Conservation (phyloP, 345 rosid species). For the Populus deltoides region DNA sequence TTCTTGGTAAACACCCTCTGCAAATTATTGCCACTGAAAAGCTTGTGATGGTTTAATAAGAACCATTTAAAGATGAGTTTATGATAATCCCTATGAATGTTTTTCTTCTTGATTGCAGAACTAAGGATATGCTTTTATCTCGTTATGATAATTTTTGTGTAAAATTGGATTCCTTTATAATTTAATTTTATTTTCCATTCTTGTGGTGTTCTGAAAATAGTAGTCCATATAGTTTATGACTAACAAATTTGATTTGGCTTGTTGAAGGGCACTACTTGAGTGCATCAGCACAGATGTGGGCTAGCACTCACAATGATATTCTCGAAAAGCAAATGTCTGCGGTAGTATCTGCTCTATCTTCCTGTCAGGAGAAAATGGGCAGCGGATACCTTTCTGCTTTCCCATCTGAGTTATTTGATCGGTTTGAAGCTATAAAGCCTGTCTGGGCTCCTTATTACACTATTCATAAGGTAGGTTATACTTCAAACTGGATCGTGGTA, state of each 20-base stretch:
- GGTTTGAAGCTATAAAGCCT: constrained; percentile 70
- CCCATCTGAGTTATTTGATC: constrained; percentile 72
- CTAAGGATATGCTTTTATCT: too few species aligned
- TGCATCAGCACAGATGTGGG: constrained; percentile 93
- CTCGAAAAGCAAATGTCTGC: constrained; percentile 69
- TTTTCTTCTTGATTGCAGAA: too few species aligned
- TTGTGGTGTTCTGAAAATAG: not conserved
- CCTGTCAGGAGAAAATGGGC: constrained; percentile 70
- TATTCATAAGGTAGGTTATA: constrained; percentile 68
- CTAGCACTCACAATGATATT: constrained; percentile 70
- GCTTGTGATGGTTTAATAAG: too few species aligned
- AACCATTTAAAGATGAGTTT: not conserved
- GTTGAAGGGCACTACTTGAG: constrained; percentile 90
- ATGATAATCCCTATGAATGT: not conserved
- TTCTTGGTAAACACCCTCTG: not conserved
- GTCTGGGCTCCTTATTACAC: constrained; percentile 99
- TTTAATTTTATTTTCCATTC: not conserved
- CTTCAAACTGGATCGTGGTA: not conserved
- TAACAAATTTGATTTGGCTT: constrained; percentile 4
- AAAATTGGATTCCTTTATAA: not conserved
- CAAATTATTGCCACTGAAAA: not conserved
- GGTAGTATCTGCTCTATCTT: constrained; percentile 60
- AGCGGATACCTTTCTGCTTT: constrained; percentile 94
- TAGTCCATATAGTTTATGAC: not conserved
- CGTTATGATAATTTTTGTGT: not conserved